Percentiles rank a stretch among this genome's conserved stretches.
phyloP scores from a whole-genome alignment of 1,284 basidiomycete species.

The Neolentinus lepideus region DNA sequence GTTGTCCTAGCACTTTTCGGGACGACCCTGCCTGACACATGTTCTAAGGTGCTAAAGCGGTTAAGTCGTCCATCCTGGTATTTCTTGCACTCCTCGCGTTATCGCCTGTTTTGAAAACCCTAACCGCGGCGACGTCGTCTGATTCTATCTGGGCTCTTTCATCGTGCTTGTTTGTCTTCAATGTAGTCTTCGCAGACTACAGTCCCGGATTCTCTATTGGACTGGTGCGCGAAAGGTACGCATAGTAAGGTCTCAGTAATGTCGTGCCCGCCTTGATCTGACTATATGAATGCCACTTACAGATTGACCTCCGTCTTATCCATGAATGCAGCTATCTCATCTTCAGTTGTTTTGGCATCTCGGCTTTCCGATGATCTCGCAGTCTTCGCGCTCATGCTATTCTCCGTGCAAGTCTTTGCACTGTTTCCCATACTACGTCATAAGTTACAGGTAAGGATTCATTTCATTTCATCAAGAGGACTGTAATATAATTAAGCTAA shows the following conservation, averaged over 20 bases:
- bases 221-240: constrained; percentile 31
- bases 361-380: constrained; percentile 78
- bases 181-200: constrained; percentile 66
- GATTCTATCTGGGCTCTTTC: constrained; percentile 97
- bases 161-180: constrained; percentile 54
- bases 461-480: constrained; percentile 5
- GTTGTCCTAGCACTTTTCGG: neutral
- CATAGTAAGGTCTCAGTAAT: neutral
- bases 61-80: constrained; percentile 77
- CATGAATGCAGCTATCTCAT: constrained; percentile 92
- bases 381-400: constrained; percentile 87
- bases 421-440: constrained; percentile 80
- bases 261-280: neutral
- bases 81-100: constrained; percentile 86
- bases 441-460: constrained; percentile 61
- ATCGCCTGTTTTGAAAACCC: constrained; percentile 85
- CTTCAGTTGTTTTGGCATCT: constrained; percentile 91
- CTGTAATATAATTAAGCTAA: constrained; percentile 10
- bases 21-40: neutral
- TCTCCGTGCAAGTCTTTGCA: constrained; percentile 82
- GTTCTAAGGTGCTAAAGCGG: constrained; percentile 51
- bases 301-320: constrained; percentile 88
- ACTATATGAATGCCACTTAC: neutral
- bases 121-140: constrained; percentile 91
- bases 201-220: constrained; percentile 24